Evolutionary conservation across 331 rosid genomes (phyloP).

Genomic region (Erythrophleum ivorense): DNA sequence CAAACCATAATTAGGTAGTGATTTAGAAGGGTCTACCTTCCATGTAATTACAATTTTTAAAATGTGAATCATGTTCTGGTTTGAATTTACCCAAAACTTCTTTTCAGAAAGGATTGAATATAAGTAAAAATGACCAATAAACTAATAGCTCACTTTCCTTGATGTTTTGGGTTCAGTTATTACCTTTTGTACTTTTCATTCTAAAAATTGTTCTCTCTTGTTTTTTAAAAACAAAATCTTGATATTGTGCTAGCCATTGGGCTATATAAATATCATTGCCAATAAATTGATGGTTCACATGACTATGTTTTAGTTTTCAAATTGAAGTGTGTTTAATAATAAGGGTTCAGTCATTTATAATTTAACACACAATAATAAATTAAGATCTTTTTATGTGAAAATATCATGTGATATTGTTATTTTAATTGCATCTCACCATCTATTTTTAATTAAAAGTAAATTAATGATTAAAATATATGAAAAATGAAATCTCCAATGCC

Average conservation of each 20-base stretch:
- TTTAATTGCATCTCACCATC: too few relatives aligned
- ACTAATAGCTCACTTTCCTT: background rate
- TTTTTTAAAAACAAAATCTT: background rate
- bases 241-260: background rate
- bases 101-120: background rate
- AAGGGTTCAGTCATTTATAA: too few relatives aligned
- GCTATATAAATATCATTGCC: too few relatives aligned
- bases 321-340: too few relatives aligned
- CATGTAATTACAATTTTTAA: background rate
- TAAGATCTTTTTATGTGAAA: background rate
- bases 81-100: background rate
- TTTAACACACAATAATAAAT: too few relatives aligned
- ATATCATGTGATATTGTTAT: background rate
- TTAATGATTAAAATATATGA: background rate
- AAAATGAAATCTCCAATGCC: background rate
- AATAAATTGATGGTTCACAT: too few relatives aligned
- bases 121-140: background rate
- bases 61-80: background rate
- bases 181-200: background rate
- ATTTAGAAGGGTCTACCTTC: background rate
- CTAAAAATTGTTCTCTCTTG: background rate
- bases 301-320: too few relatives aligned
- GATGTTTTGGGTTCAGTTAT: background rate
- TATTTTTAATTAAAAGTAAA: too few relatives aligned
- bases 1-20: conserved; percentile 9